Conservation (phyloP, 495 filamentous ascomycete species). For the Penicillium angulare region DNA sequence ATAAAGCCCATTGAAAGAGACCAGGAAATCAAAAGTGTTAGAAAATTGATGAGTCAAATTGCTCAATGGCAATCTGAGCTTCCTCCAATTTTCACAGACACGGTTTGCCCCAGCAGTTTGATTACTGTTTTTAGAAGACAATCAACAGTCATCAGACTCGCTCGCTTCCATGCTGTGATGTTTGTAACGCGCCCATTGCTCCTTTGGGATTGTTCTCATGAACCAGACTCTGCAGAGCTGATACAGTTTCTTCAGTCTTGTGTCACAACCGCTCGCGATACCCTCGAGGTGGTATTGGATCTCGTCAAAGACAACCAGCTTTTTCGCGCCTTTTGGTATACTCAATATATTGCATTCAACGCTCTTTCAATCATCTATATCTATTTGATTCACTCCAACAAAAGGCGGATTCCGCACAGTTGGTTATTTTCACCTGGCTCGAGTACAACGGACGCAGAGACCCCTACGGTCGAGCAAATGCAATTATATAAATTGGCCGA, state of each 20-base stretch:
- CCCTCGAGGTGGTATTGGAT: constrained; percentile 22
- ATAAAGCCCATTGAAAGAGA: constrained; percentile 10
- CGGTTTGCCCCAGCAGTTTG: constrained; percentile 25
- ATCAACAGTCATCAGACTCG: constrained; percentile 24
- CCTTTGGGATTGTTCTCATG: constrained; percentile 21
- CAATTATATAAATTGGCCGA: constrained; percentile 19
- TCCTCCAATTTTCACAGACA: constrained; percentile 20
- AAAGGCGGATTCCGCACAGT: constrained; percentile 13
- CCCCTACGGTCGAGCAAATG: constrained; percentile 8
- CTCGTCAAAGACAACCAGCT: constrained; percentile 25
- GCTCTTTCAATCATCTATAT: constrained; percentile 30
- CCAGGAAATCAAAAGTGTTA: constrained; percentile 16
- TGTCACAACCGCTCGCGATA: constrained; percentile 18
- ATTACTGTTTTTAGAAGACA: constrained; percentile 24
- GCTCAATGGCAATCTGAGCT: constrained; percentile 23
- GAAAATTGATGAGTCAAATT: constrained; percentile 9
- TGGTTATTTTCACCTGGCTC: not conserved
- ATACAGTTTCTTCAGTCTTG: constrained; percentile 17
- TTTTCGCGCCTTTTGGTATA: constrained; percentile 29
- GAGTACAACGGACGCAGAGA: not conserved
- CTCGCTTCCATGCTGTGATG: constrained; percentile 25
- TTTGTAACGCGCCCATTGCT: constrained; percentile 27
- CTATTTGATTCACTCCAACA: constrained; percentile 23
- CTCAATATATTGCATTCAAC: constrained; percentile 33
- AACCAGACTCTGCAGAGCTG: constrained; percentile 6